phyloP scores from a whole-genome alignment of 2,329 filamentous ascomycete species.

The Penicillium frequentans region DNA sequence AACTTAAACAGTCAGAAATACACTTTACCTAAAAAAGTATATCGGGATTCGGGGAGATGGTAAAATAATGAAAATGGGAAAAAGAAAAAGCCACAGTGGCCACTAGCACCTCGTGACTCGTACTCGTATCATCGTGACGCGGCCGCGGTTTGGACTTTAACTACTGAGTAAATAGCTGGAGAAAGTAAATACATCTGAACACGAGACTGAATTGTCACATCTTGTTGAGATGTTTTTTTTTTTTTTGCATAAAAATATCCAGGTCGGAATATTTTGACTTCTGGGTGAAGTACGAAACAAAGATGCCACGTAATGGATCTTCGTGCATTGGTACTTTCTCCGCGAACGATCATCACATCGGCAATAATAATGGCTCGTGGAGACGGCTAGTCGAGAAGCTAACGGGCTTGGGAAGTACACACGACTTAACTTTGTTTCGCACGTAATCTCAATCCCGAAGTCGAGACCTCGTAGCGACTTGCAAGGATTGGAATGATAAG shows the following conservation, averaged over 20 bases:
- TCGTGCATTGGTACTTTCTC: background rate
- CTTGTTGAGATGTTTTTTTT: background rate
- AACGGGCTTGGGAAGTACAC: background rate
- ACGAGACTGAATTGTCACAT: background rate
- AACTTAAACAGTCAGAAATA: background rate
- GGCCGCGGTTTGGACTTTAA: slow-evolving; percentile 15
- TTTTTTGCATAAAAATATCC: background rate
- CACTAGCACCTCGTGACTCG: slow-evolving; percentile 20
- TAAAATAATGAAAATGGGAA: background rate
- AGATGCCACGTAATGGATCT: background rate
- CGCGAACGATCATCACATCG: background rate
- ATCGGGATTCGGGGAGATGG: background rate
- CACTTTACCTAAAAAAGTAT: background rate
- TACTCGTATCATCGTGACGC: slow-evolving; percentile 23
- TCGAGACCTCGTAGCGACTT: background rate
- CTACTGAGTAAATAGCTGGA: slow-evolving; percentile 19
- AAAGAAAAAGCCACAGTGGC: slow-evolving; percentile 18
- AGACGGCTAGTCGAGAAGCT: background rate
- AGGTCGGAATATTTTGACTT: background rate
- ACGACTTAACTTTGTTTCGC: background rate
- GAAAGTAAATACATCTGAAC: background rate
- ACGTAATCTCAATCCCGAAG: background rate
- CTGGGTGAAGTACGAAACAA: background rate
- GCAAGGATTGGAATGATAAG: background rate
- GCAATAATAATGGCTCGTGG: background rate